Percentiles rank a stretch among this genome's conserved stretches.
These are phyloP conservation scores for Fusarium buxicola DNA, from an alignment of 2,329 filamentous ascomycete genomes.

Conservation along the genomic window DNA sequence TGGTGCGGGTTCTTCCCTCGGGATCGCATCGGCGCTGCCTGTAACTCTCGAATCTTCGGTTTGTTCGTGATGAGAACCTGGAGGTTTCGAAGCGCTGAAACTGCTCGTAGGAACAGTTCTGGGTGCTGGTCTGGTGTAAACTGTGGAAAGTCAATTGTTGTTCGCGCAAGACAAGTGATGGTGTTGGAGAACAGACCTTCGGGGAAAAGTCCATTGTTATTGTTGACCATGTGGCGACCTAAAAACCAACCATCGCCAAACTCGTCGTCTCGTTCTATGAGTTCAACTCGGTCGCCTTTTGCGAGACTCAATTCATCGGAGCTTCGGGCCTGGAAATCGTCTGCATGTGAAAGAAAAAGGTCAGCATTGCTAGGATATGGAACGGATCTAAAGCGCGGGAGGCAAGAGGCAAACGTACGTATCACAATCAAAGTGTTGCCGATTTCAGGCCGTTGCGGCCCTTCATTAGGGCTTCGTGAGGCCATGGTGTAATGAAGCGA, in stretches of 20 bases:
- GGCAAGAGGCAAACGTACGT: slow-evolving; percentile 63
- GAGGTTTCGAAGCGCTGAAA: slow-evolving; percentile 48
- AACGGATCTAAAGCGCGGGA: slow-evolving; percentile 41
- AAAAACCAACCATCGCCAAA: slow-evolving; percentile 91
- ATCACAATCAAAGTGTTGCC: slow-evolving; percentile 78
- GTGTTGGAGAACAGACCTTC: slow-evolving; percentile 69
- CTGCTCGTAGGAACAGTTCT: slow-evolving; percentile 53
- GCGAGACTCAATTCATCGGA: slow-evolving; percentile 90
- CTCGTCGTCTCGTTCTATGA: slow-evolving; percentile 87
- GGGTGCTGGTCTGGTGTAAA: slow-evolving; percentile 71
- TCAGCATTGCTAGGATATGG: slow-evolving; percentile 19
- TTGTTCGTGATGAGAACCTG: slow-evolving; percentile 48
- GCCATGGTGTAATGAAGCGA: slow-evolving; percentile 54
- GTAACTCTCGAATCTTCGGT: slow-evolving; percentile 39
- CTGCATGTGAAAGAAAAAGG: slow-evolving; percentile 56
- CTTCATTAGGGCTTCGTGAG: slow-evolving; percentile 53
- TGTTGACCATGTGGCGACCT: slow-evolving; percentile 78
- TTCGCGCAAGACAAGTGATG: slow-evolving; percentile 21
- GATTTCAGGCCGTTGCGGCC: slow-evolving; percentile 64
- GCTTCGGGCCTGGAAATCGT: slow-evolving; percentile 92
- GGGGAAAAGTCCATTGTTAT: slow-evolving; percentile 82
- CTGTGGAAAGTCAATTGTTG: slow-evolving; percentile 53
- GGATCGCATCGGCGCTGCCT: slow-evolving; percentile 35
- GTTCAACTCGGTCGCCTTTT: slow-evolving; percentile 85
- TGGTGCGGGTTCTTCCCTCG: slow-evolving; percentile 49